phyloP scores from a whole-genome alignment of 2,329 filamentous ascomycete genomes.

The Claviceps spartinae region DNA sequence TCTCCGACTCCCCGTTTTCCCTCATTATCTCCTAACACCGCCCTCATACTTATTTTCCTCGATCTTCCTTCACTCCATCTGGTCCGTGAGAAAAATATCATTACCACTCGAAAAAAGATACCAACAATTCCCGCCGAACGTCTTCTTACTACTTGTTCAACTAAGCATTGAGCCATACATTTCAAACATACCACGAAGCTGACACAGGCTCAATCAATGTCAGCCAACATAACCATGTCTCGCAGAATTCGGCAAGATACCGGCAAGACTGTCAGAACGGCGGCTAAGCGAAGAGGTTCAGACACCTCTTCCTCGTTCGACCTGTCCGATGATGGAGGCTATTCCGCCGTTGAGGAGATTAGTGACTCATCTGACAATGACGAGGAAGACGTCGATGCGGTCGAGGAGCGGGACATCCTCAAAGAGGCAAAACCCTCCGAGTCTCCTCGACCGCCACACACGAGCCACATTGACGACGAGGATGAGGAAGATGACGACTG shows the following conservation, averaged over 20 bases:
- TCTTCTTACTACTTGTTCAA: neutral
- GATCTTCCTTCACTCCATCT: neutral
- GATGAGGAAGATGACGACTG: constrained; percentile 19
- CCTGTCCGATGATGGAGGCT: constrained; percentile 58
- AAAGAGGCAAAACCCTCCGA: constrained; percentile 26
- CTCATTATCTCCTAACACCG: neutral
- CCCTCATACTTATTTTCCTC: neutral
- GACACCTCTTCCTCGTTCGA: constrained; percentile 41
- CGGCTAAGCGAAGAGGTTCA: constrained; percentile 33
- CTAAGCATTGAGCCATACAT: neutral
- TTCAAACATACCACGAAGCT: neutral
- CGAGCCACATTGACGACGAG: constrained; percentile 6
- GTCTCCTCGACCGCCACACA: constrained; percentile 36
- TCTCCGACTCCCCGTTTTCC: neutral
- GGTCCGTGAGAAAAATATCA: neutral
- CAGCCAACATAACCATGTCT: constrained; percentile 25
- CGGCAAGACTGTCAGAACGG: constrained; percentile 27
- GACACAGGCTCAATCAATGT: neutral
- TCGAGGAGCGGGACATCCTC: constrained; percentile 66
- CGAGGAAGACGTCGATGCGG: constrained; percentile 62
- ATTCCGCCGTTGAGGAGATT: constrained; percentile 66
- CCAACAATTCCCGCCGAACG: neutral
- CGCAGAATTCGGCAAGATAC: constrained; percentile 39
- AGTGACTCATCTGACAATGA: constrained; percentile 67
- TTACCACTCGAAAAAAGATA: neutral